Conservation (phyloP, 2,329 filamentous ascomycete genomes). For the Stylonectria norvegica region DNA sequence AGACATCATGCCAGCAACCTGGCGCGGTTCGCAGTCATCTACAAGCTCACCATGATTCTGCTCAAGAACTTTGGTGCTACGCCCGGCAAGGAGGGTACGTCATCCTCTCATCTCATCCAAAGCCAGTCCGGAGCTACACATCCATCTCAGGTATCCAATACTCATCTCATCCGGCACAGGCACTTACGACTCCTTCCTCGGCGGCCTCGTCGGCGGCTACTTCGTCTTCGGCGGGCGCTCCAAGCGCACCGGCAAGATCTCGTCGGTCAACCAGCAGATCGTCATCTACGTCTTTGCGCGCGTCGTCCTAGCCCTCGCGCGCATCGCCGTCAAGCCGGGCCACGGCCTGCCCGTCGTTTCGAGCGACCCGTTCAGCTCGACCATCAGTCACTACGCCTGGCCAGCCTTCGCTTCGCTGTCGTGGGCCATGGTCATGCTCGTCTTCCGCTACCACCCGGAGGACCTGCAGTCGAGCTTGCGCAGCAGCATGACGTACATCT, state of each 20-base stretch:
- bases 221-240: slow-evolving; percentile 75
- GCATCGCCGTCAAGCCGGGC: slow-evolving; percentile 70
- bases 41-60: slow-evolving; percentile 77
- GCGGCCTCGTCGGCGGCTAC: slow-evolving; percentile 87
- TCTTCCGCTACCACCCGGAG: slow-evolving; percentile 90
- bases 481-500: slow-evolving; percentile 98
- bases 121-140: background rate
- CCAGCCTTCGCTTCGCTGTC: slow-evolving; percentile 85
- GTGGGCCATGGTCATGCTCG: slow-evolving; percentile 93
- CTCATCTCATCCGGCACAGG: slow-evolving; percentile 36
- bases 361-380: slow-evolving; percentile 42
- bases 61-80: slow-evolving; percentile 61
- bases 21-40: slow-evolving; percentile 84
- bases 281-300: slow-evolving; percentile 97
- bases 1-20: slow-evolving; percentile 88
- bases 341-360: slow-evolving; percentile 50
- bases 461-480: slow-evolving; percentile 86
- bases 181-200: slow-evolving; percentile 78
- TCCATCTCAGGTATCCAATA: too few relatives aligned
- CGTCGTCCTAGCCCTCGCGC: slow-evolving; percentile 79
- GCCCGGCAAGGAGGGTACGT: slow-evolving; percentile 56
- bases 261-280: slow-evolving; percentile 90
- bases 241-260: slow-evolving; percentile 63
- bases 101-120: slow-evolving; percentile 29
- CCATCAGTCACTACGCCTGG: slow-evolving; percentile 74